A percentile compares a stretch with the other conserved stretches of the same genome.
Conservation (phyloP, 129 eudicot species). For the Centaurea solstitialis region DNA sequence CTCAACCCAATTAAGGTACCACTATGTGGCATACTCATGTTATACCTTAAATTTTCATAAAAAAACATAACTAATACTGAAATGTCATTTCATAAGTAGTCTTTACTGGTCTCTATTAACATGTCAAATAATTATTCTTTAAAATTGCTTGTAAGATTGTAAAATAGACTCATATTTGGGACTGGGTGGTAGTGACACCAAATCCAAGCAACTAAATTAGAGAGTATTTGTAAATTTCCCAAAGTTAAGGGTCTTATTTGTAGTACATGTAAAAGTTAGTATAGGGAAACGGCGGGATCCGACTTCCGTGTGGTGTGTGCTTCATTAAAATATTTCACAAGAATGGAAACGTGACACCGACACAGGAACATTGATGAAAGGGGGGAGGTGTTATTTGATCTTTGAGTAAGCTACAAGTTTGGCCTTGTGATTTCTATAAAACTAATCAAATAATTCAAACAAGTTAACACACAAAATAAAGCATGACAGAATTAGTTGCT, state of each 20-base stretch:
- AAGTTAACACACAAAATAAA: no score
- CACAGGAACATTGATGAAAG: background rate
- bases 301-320: slow-evolving; percentile 4
- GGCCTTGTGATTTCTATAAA: background rate
- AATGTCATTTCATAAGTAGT: no score
- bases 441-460: no score
- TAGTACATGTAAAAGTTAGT: background rate
- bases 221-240: background rate
- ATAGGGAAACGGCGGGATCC: no score
- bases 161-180: background rate
- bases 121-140: background rate
- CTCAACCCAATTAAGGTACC: no score
- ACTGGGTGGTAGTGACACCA: background rate
- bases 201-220: background rate
- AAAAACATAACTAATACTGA: no score
- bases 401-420: background rate
- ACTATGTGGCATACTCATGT: no score
- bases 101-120: no score
- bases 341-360: slow-evolving; percentile 12
- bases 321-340: slow-evolving; percentile 5
- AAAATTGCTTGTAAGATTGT: background rate
- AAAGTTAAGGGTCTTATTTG: background rate
- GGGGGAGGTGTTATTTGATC: background rate
- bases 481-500: no score
- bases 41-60: no score